Conservation (phyloP, 2,329 filamentous ascomycete genomes). For the Pestalotiopsis sp. region DNA sequence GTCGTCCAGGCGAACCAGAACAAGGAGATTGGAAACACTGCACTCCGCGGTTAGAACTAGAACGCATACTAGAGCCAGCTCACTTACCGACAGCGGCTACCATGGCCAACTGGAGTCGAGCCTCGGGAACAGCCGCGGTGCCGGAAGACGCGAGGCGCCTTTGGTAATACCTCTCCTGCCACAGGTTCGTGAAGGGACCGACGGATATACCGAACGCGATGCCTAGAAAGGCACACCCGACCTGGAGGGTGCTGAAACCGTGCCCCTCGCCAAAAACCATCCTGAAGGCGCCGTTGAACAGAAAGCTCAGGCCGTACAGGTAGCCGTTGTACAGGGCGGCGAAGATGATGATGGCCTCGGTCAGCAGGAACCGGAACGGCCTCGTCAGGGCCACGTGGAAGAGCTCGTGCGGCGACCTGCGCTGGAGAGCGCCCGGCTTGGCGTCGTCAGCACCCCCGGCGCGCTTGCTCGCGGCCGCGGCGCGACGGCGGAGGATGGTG, state of each 20-base stretch:
- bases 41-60: not conserved
- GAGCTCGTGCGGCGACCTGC: slow-evolving; percentile 35
- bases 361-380: slow-evolving; percentile 48
- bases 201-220: slow-evolving; percentile 40
- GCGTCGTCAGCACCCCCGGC: slow-evolving; percentile 6
- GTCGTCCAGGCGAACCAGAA: slow-evolving; percentile 41
- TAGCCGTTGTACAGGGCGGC: slow-evolving; percentile 52
- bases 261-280: slow-evolving; percentile 50
- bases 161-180: slow-evolving; percentile 45
- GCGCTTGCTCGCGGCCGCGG: slow-evolving; percentile 10
- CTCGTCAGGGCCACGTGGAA: slow-evolving; percentile 44
- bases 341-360: slow-evolving; percentile 50
- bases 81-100: slow-evolving; percentile 38
- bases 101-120: slow-evolving; percentile 41
- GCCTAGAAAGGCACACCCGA: slow-evolving; percentile 42
- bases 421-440: slow-evolving; percentile 40
- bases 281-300: slow-evolving; percentile 51
- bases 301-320: slow-evolving; percentile 49
- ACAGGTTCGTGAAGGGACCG: slow-evolving; percentile 45
- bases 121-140: slow-evolving; percentile 41
- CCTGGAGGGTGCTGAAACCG: slow-evolving; percentile 39
- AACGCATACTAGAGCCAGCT: not conserved
- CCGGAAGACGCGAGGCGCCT: slow-evolving; percentile 31
- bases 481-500: slow-evolving; percentile 40
- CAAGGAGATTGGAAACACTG: slow-evolving; percentile 32